A percentile compares a stretch with the other conserved stretches of the same genome.
Conservation (phyloP, 2,329 filamentous ascomycete species). For the Fusarium xyrophilum region DNA sequence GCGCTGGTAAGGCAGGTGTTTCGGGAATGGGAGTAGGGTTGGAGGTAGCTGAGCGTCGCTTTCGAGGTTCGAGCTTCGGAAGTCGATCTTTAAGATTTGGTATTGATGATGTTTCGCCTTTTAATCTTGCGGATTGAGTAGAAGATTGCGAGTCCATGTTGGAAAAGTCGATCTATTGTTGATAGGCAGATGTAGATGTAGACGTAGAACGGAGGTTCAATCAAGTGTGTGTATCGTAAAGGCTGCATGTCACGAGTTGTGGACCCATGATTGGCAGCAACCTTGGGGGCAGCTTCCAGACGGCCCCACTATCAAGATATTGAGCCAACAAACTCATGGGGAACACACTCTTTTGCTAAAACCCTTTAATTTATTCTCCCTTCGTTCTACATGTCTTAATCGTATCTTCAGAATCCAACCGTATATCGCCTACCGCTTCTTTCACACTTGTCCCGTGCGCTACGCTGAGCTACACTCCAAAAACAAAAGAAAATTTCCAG, state of each 20-base stretch:
- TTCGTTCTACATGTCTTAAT: neutral
- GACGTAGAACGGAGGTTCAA: constrained; percentile 6
- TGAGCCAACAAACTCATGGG: constrained; percentile 1
- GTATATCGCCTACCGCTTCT: neutral
- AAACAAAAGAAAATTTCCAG: constrained; percentile 27
- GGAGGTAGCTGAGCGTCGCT: constrained; percentile 57
- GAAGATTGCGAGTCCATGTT: constrained; percentile 40
- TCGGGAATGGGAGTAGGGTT: constrained; percentile 72
- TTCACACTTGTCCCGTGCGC: neutral
- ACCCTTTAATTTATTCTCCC: neutral
- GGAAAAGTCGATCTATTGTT: constrained; percentile 12
- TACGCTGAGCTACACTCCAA: constrained; percentile 14
- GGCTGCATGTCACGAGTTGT: constrained; percentile 23
- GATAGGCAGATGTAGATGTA: constrained; percentile 2
- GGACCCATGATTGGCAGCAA: constrained; percentile 21
- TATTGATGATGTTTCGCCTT: constrained; percentile 33
- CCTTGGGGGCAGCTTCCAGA: constrained; percentile 11
- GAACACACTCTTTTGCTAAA: neutral
- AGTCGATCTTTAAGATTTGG: constrained; percentile 59
- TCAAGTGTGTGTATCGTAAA: neutral
- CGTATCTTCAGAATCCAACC: neutral
- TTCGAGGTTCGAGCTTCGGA: constrained; percentile 72
- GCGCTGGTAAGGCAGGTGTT: constrained; percentile 75
- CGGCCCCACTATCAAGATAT: constrained; percentile 16
- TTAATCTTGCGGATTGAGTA: constrained; percentile 14